Conservation (phyloP, 192 early-diverging fungal genomes). For the Umbelopsis sp. region DNA sequence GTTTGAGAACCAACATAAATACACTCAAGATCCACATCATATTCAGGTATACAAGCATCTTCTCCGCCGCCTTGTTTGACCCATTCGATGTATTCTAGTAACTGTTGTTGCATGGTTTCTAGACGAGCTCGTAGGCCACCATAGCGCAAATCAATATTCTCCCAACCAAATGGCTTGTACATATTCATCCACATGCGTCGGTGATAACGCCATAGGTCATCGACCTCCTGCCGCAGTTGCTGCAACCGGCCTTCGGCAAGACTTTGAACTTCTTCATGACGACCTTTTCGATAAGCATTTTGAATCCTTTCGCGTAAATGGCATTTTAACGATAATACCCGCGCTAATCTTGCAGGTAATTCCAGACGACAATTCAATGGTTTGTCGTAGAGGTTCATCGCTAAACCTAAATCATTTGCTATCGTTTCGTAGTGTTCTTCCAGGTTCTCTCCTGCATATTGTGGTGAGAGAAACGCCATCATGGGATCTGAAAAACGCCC, state of each 20-base stretch:
- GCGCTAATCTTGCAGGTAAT: conserved; percentile 69
- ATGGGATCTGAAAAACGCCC: conserved; percentile 58
- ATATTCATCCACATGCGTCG: conserved; percentile 75
- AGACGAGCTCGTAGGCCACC: conserved; percentile 70
- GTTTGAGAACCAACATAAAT: conserved; percentile 68
- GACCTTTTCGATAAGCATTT: conserved; percentile 57
- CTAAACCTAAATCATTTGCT: conserved; percentile 51
- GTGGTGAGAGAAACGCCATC: conserved; percentile 74
- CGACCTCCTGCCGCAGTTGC: conserved; percentile 61
- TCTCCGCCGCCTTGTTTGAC: conserved; percentile 10
- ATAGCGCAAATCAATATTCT: conserved; percentile 82
- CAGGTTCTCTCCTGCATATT: conserved; percentile 69
- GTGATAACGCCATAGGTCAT: conserved; percentile 81
- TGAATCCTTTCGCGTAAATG: conserved; percentile 65
- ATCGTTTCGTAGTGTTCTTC: conserved; percentile 66
- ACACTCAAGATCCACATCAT: conserved; percentile 65
- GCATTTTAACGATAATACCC: conserved; percentile 69
- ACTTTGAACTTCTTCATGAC: conserved; percentile 55
- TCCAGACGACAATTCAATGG: conserved; percentile 72
- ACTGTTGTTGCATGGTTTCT: conserved; percentile 67
- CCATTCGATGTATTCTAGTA: conserved; percentile 60
- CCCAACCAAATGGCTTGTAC: conserved; percentile 88
- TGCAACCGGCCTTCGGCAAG: conserved; percentile 56
- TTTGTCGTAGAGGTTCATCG: conserved; percentile 44
- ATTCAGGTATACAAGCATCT: conserved; percentile 58